Base-by-base conservation (phyloP, 345 rosid genomes). In the Euphorbia pulcherrima region DNA sequence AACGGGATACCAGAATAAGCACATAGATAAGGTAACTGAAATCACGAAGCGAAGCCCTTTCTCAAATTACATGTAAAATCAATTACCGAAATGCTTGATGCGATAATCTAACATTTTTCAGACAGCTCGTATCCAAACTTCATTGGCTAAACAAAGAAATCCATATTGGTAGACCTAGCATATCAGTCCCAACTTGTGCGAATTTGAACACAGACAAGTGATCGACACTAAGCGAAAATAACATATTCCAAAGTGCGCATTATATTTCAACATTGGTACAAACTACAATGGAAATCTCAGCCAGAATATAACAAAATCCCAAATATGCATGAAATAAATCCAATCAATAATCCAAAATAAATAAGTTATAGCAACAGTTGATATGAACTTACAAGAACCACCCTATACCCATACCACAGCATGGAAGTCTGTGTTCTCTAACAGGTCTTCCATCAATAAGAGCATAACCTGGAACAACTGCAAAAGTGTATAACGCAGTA, bases 331-430 rank as follows among this genome's bases (percentile, higher is more conserved):
- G n/a, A n/a, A n/a, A n/a, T n/a, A 26, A 1, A 51, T 20, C 27
- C 27, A 52, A 8, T 2, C 26, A 52, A 52, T 20, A 33, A 18
- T 40, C 20, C 7, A 29, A n/a, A 13, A 26, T 7, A 8, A 59
- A 59, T 14, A 30, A 6, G 41, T 24, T 4, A 6, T 2, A 33
- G 27, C 52, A 65, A 50, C 11, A 9, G 13, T 12, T 12, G 40
- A 51, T 9, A 18, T 47, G 3, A 79, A 84, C 97, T 85, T 80
- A 90, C 97, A 92, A 60, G 73, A 88, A 76, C 98, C 98, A 92
- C 35, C 97, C 98, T 79, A 82, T 74, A 78, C 97, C 98, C 68
- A 92, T 44, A 60, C 98, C 97, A 68, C 97, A 92, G 54, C 90
- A 86, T 56, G 95, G 95, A 74, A 90, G 82, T 39, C 86, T 82